Evolutionary conservation across 257 asterid genomes (phyloP), one percentile per base, ranked within the genome.

Genomic region (Solanum stenotomum): DNA sequence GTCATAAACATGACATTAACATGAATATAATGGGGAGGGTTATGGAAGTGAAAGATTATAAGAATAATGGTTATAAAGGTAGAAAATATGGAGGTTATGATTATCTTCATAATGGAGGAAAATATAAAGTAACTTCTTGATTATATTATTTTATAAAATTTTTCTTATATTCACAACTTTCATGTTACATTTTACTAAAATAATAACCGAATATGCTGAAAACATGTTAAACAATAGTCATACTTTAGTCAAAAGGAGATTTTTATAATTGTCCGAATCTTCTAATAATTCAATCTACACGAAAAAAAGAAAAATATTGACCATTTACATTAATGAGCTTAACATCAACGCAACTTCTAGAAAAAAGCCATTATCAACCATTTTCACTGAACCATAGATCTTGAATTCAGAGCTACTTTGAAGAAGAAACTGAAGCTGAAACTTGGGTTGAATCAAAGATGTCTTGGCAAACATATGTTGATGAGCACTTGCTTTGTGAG

Each of bases 391-490:
- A 37, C 59, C 5, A 22, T 75, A 75, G 52, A 75, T 31, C 35
- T 70, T 35, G 29, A 38, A 74, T 20, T 74, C 9, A 22, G 8
- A 74, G 81, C 46, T 49, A 29, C n/a, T 22, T 25, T 44, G 71
- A 83, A 49, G 68, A 49, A 82, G 71, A 52, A 49, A 20, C 34
- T n/a, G 31, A 37, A 40, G 11, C 25, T 13, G 35, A 49, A 49
- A 52, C 61, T 6, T 16, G 61, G 61, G 61, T 52, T 52, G 61
- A 40, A 31, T 33, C 72, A 83, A 67, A 25, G 34, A 11, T 90
- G 92, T 89, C 92, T 87, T 90, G 92, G 92, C 87, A 90, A 40
- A 29, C 72, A 14, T 90, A 90, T 59, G 92, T 90, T 4, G 87
- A 81, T 44, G 92, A 90, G 2, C 92, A 90, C 88, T 87, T 90